Percentiles rank a stretch among this genome's conserved stretches.
These are phyloP conservation scores for Meyerozyma athensensis DNA, from an alignment of 1,139 yeast genomes.

Conservation along the genomic window DNA sequence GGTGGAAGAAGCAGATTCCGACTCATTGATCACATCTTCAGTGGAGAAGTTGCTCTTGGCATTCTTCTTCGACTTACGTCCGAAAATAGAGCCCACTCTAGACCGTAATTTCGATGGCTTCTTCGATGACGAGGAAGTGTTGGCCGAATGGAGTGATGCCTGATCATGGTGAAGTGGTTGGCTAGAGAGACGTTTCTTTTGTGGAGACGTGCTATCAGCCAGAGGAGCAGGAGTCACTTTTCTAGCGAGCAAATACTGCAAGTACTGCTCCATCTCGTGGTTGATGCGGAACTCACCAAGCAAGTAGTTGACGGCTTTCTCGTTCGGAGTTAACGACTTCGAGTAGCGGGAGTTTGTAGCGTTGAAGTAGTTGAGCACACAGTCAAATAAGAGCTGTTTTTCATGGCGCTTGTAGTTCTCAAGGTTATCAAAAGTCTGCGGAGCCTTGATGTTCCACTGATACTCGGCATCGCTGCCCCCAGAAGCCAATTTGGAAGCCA, in stretches of 20 bases:
- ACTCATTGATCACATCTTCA: conserved; percentile 30
- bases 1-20: conserved; percentile 24
- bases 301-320: conserved; percentile 61
- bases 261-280: conserved; percentile 36
- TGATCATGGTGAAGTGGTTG: conserved; percentile 6
- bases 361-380: conserved; percentile 67
- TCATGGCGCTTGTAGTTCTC: conserved; percentile 71
- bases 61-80: conserved; percentile 51
- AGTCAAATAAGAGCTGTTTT: conserved; percentile 61
- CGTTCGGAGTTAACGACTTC: conserved; percentile 49
- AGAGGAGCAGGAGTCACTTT: conserved; percentile 17
- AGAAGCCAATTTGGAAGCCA: conserved; percentile 19
- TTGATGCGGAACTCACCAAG: conserved; percentile 42
- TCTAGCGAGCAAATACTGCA: conserved; percentile 27
- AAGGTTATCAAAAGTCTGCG: conserved; percentile 69
- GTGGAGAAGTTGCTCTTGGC: conserved; percentile 9
- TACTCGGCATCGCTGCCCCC: conserved; percentile 22
- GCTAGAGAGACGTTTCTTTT: conserved; percentile 5
- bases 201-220: conserved; percentile 2
- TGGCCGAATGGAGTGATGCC: conserved; percentile 6
- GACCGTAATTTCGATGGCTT: conserved; percentile 54
- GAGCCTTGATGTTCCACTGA: conserved; percentile 75
- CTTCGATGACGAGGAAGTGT: conserved; percentile 4
- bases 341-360: conserved; percentile 45
- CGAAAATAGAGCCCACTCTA: conserved; percentile 80